These are phyloP conservation scores for Lagenaria siceraria DNA, from an alignment of 306 rosid genomes.

Conservation along the genomic window DNA sequence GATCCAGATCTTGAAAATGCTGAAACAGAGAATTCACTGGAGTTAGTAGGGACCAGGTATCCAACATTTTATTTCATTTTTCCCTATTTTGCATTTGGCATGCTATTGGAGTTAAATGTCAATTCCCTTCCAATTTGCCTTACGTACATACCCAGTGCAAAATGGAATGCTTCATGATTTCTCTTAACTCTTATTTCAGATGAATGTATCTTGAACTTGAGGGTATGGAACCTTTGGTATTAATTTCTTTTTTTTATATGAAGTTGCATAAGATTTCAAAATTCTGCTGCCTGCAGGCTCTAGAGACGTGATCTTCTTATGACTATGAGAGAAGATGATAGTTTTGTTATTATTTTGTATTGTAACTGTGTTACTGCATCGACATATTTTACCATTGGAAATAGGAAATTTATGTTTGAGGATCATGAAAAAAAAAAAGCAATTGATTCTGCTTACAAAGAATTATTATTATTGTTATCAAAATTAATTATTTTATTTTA, in stretches of 20 bases:
- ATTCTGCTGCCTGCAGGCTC: neutral
- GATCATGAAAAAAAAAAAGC: neutral
- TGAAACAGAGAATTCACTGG: constrained; percentile 43
- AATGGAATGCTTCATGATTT: neutral
- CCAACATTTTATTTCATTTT: neutral
- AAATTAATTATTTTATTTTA: too few species aligned
- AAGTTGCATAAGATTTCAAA: neutral
- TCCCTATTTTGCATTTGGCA: neutral
- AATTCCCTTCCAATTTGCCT: neutral
- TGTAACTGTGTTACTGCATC: neutral
- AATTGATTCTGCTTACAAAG: neutral
- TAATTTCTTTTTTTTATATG: neutral
- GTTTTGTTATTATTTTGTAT: neutral
- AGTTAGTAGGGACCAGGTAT: constrained; percentile 71
- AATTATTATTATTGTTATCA: neutral
- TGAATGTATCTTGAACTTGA: neutral
- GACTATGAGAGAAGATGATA: neutral
- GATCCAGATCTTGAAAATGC: constrained; percentile 17
- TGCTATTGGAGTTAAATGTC: neutral
- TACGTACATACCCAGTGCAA: neutral
- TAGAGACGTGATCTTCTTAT: neutral
- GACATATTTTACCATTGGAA: neutral
- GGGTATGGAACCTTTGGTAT: neutral
- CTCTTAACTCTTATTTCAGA: neutral
- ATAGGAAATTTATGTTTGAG: neutral